Conservation (phyloP, 257 asterid species). For the Mitragyna speciosa region DNA sequence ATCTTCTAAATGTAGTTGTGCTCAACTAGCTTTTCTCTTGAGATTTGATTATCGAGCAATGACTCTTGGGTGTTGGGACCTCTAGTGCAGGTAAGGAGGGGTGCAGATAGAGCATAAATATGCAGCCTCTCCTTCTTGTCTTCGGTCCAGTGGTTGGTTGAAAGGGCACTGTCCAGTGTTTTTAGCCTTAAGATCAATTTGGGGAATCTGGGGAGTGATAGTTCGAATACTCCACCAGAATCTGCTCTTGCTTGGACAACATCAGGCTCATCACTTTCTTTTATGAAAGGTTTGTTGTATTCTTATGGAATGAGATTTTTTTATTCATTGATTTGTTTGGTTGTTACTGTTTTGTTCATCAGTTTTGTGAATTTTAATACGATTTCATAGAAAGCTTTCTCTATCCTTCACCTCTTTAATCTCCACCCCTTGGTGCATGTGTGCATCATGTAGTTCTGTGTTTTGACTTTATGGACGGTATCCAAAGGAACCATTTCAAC, state of each 20-base stretch:
- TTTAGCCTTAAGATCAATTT: conserved; percentile 69
- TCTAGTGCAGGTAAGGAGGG: conserved; percentile 80
- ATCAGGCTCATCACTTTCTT: conserved; percentile 73
- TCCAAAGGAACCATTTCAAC: too few relatives aligned
- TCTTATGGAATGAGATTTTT: not conserved
- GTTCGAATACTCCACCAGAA: conserved; percentile 49
- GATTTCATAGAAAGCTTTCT: not conserved
- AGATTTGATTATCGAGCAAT: not conserved
- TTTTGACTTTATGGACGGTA: too few relatives aligned
- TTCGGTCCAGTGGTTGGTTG: conserved; percentile 85
- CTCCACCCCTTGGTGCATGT: not conserved
- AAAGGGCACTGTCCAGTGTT: conserved; percentile 95
- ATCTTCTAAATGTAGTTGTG: too few relatives aligned
- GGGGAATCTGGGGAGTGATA: conserved; percentile 52
- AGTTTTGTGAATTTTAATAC: not conserved
- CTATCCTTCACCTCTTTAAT: not conserved
- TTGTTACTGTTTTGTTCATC: not conserved
- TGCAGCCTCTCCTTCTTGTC: conserved; percentile 85
- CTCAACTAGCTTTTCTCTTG: too few relatives aligned
- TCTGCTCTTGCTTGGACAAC: conserved; percentile 40
- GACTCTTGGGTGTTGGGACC: not conserved
- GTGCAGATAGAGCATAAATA: conserved; percentile 96
- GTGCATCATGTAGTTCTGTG: too few relatives aligned
- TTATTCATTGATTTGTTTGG: not conserved
- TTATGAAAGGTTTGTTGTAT: conserved; percentile 66